phyloP scores from a whole-genome alignment of 768 basidiomycete genomes.

The Daedaleopsis sinensis region DNA sequence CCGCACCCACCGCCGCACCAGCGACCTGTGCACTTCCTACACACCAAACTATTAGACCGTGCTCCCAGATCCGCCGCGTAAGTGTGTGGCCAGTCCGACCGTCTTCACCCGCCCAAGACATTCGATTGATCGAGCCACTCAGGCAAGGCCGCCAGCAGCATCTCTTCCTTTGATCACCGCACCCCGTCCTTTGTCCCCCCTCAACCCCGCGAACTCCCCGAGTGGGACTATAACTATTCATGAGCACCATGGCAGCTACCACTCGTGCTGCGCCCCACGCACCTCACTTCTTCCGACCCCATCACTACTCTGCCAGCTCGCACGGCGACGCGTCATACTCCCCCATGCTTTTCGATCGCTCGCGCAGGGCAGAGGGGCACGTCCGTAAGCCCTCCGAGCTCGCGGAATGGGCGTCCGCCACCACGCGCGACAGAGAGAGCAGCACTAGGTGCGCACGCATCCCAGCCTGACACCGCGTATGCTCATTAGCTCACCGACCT shows the following conservation, averaged over 20 bases:
- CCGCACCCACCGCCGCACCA: neutral
- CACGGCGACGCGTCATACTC: conserved; percentile 9
- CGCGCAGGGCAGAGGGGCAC: neutral
- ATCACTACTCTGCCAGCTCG: conserved; percentile 3
- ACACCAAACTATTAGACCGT: neutral
- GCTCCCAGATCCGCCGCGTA: neutral
- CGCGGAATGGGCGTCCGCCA: neutral
- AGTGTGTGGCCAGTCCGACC: conserved; percentile 17
- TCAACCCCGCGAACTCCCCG: neutral
- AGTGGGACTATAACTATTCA: conserved; percentile 3
- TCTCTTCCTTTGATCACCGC: conserved; percentile 12
- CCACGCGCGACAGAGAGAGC: neutral
- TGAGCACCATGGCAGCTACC: conserved; percentile 12
- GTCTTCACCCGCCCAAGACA: conserved; percentile 7
- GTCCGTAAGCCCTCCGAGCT: neutral
- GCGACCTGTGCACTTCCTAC: neutral
- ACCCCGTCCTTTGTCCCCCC: conserved; percentile 14
- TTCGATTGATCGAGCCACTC: conserved; percentile 15
- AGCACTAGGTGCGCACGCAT: neutral
- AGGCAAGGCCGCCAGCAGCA: conserved; percentile 1
- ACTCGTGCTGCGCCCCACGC: conserved; percentile 1
- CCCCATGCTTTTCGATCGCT: neutral
- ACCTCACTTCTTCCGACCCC: conserved; percentile 6
- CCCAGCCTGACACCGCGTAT: neutral
- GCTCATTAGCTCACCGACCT: neutral